Conservation (phyloP, 441 rosid species). For the Francoa sonchifolia region DNA sequence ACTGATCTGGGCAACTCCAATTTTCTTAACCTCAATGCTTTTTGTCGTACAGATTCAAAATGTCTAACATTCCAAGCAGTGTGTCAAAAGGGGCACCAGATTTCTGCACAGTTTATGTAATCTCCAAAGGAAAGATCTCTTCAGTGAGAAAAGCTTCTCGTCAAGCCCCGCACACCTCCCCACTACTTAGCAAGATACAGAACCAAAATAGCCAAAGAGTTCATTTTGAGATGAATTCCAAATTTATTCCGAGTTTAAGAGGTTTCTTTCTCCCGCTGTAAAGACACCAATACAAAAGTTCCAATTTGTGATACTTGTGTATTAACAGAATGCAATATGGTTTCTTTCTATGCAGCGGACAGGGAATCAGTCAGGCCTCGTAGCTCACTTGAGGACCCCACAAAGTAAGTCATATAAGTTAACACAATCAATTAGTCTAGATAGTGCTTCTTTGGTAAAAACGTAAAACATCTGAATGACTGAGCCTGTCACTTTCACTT, state of each 20-base stretch:
- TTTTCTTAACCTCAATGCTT: neutral
- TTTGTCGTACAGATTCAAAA: slow-evolving; percentile 42
- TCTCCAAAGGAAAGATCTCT: slow-evolving; percentile 68
- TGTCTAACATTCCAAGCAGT: slow-evolving; percentile 39
- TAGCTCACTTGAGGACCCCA: slow-evolving; percentile 33
- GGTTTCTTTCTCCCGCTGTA: slow-evolving; percentile 29
- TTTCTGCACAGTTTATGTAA: slow-evolving; percentile 70
- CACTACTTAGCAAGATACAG: slow-evolving; percentile 42
- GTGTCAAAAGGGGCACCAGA: slow-evolving; percentile 69
- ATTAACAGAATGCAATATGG: neutral
- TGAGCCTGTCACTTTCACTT: neutral
- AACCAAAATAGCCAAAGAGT: slow-evolving; percentile 14
- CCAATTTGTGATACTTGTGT: neutral
- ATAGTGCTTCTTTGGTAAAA: slow-evolving; percentile 1
- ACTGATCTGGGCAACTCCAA: neutral
- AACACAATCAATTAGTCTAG: too few relatives aligned
- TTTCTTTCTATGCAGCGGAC: slow-evolving; percentile 25
- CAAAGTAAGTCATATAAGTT: slow-evolving; percentile 51
- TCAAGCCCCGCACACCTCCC: slow-evolving; percentile 51
- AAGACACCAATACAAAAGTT: too few relatives aligned
- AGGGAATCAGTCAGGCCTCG: slow-evolving; percentile 28
- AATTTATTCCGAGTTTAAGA: slow-evolving; percentile 27
- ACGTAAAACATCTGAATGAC: slow-evolving; percentile 2
- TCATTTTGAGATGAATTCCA: slow-evolving; percentile 20
- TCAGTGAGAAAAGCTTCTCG: slow-evolving; percentile 50